Conservation (phyloP, 1,284 basidiomycete species). For the Tylopilus sp. region DNA sequence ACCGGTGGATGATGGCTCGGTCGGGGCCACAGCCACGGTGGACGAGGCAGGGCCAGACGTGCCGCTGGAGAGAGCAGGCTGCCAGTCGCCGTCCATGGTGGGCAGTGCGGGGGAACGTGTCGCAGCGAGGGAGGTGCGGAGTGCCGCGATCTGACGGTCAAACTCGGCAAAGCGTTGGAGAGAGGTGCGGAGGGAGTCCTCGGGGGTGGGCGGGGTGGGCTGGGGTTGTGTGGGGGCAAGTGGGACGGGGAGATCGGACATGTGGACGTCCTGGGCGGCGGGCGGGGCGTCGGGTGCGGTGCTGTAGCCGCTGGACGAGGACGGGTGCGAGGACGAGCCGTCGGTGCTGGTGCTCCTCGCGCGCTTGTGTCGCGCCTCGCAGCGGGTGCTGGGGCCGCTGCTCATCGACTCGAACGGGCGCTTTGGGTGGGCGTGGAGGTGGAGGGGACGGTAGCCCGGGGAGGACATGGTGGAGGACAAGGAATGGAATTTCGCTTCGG, state of each 20-base stretch:
- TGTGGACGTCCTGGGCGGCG: constrained; percentile 46
- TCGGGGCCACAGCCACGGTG: constrained; percentile 14
- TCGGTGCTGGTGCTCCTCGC: constrained; percentile 33
- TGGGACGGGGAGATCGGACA: constrained; percentile 40
- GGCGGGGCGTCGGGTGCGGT: no score
- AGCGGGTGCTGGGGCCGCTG: constrained; percentile 20
- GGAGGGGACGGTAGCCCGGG: constrained; percentile 25
- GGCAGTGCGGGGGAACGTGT: constrained; percentile 39
- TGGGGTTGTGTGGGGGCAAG: constrained; percentile 12
- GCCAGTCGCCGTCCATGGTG: no score
- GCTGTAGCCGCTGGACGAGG: constrained; percentile 33
- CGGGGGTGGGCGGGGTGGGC: constrained; percentile 19
- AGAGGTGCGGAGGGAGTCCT: constrained; percentile 45
- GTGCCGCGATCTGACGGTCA: constrained; percentile 48
- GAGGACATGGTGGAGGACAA: constrained; percentile 29
- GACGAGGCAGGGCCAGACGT: constrained; percentile 10
- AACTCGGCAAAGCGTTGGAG: constrained; percentile 54
- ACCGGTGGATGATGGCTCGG: constrained; percentile 20
- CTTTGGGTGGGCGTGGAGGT: constrained; percentile 32
- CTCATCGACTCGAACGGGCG: constrained; percentile 34
- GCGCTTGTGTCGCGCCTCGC: constrained; percentile 31
- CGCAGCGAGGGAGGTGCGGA: constrained; percentile 40
- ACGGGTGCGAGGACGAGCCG: constrained; percentile 24
- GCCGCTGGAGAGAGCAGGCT: neutral
- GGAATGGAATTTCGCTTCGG: no score